Conservation (phyloP, 73 alveolate species). For the Symbiodinium pilosum region DNA sequence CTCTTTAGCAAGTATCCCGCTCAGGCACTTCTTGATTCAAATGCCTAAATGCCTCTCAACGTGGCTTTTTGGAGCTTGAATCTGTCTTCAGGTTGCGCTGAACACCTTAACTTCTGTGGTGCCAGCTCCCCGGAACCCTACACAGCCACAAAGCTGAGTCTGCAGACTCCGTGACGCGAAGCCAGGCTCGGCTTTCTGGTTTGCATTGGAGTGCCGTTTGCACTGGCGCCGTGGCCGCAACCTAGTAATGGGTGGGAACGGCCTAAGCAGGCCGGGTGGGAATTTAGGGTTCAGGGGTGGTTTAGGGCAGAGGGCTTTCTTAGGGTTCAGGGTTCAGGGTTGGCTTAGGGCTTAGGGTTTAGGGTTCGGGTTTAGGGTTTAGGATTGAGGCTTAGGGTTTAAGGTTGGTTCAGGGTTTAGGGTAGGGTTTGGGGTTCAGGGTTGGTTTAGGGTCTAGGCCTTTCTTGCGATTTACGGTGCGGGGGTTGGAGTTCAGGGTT, state of each 20-base stretch:
- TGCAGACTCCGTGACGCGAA: not conserved
- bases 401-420: too few relatives aligned
- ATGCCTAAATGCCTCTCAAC: not conserved
- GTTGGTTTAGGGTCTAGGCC: too few relatives aligned
- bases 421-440: too few relatives aligned
- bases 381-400: too few relatives aligned
- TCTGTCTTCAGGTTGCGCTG: not conserved
- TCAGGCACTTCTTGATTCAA: not conserved
- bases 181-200: conserved; percentile 5
- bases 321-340: too few relatives aligned
- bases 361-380: too few relatives aligned
- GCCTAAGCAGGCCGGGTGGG: not conserved
- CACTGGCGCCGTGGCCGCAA: not conserved
- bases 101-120: not conserved
- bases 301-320: too few relatives aligned
- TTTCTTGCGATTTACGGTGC: too few relatives aligned
- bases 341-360: too few relatives aligned
- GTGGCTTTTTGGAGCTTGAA: not conserved
- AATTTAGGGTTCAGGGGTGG: too few relatives aligned
- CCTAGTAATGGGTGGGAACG: not conserved
- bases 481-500: too few relatives aligned
- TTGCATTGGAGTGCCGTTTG: conserved; percentile 3
- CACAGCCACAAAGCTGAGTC: not conserved
- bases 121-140: not conserved
- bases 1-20: not conserved